Evolutionary conservation across 176 grass and related monocot genomes (phyloP).

Genomic region (Triticum monococcum): DNA sequence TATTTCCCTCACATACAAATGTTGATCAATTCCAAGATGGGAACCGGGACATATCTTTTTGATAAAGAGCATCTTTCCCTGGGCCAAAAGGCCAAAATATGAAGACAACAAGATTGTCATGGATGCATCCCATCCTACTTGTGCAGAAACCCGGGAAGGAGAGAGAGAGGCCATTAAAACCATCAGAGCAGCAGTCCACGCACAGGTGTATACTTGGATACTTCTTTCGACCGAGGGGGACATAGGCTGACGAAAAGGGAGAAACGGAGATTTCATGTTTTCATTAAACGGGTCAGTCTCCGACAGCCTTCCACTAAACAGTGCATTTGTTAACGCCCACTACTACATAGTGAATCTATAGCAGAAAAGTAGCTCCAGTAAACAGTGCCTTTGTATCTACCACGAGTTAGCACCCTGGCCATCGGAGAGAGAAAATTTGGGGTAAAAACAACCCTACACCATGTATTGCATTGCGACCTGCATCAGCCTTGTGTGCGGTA

Average conservation of each 20-base stretch:
- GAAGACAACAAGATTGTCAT: no score
- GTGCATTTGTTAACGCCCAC: not conserved
- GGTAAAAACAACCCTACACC: constrained; percentile 45
- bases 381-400: constrained; percentile 23
- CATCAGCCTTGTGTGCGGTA: constrained; percentile 85
- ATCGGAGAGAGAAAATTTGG: constrained; percentile 11
- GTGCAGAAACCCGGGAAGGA: no score
- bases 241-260: not conserved
- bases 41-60: no score
- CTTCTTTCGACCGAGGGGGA: not conserved
- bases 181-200: not conserved
- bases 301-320: not conserved
- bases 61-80: no score
- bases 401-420: constrained; percentile 7
- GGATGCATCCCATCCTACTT: no score
- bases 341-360: constrained; percentile 27
- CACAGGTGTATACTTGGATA: no score
- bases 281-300: not conserved
- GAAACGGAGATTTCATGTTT: not conserved
- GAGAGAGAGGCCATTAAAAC: not conserved
- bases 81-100: no score
- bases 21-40: no score
- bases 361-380: not conserved
- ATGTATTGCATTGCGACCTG: constrained; percentile 98
- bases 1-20: no score